Conservation (phyloP, 139 green algal species). For the Tetraselmis chui region DNA sequence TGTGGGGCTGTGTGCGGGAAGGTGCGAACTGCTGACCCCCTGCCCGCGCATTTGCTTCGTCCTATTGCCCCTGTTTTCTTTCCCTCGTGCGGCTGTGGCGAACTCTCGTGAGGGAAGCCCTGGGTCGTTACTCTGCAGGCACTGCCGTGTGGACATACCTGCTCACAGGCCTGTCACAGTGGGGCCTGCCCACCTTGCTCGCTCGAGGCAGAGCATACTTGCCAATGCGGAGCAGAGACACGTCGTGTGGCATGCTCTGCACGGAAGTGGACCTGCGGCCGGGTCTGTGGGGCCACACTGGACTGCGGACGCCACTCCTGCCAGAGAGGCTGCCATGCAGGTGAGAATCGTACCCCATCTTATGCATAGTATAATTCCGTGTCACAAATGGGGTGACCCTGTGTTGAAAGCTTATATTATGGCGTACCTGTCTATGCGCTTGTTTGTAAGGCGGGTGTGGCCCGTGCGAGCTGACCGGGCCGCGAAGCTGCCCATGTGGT, state of each 20-base stretch:
- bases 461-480: slow-evolving; percentile 48
- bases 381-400: too few species aligned
- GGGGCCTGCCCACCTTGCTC: slow-evolving; percentile 37
- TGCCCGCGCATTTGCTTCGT: neutral
- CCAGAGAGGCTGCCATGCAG: slow-evolving; percentile 46
- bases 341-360: too few species aligned
- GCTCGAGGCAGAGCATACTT: slow-evolving; percentile 18
- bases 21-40: neutral
- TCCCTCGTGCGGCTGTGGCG: too few species aligned
- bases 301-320: slow-evolving; percentile 53
- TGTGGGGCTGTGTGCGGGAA: slow-evolving; percentile 34
- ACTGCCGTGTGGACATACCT: slow-evolving; percentile 42
- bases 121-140: slow-evolving; percentile 29
- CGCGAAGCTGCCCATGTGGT: slow-evolving; percentile 69
- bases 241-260: slow-evolving; percentile 36
- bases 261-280: slow-evolving; percentile 39
- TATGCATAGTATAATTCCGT: too few species aligned
- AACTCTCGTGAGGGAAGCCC: too few species aligned
- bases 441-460: slow-evolving; percentile 36
- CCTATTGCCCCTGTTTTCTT: too few species aligned
- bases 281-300: slow-evolving; percentile 47
- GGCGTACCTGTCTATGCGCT: neutral
- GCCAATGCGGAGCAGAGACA: slow-evolving; percentile 40
- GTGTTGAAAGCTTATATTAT: too few species aligned
- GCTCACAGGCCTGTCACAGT: slow-evolving; percentile 43